A percentile compares a stretch with the other conserved stretches of the same genome.
Conservation (phyloP, 805 yeast genomes). For the Lachancea meyersii region DNA sequence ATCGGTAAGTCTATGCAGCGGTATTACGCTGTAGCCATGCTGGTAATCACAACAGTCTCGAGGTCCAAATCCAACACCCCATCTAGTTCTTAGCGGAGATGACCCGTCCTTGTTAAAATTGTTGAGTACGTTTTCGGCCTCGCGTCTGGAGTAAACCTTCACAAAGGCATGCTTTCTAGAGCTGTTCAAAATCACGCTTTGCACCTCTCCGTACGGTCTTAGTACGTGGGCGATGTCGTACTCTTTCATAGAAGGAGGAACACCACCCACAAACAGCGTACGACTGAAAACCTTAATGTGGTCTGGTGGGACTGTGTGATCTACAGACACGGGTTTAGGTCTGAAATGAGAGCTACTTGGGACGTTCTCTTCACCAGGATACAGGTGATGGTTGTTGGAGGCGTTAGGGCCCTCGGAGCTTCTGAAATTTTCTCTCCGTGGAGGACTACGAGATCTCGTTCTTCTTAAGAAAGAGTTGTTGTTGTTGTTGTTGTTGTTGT, state of each 20-base stretch:
- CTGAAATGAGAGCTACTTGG: constrained; percentile 73
- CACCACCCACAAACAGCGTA: constrained; percentile 91
- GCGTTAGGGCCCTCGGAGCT: constrained; percentile 13
- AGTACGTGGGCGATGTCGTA: constrained; percentile 60
- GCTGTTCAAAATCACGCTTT: constrained; percentile 77
- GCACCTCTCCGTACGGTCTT: constrained; percentile 86
- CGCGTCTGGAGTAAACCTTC: constrained; percentile 83
- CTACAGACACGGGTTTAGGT: constrained; percentile 65
- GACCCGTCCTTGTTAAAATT: constrained; percentile 65
- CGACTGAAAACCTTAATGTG: constrained; percentile 78
- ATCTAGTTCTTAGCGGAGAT: constrained; percentile 70
- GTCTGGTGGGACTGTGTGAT: constrained; percentile 67
- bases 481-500: too few relatives aligned
- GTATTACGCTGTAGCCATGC: constrained; percentile 82
- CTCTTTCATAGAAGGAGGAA: constrained; percentile 77
- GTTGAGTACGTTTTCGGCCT: constrained; percentile 77
- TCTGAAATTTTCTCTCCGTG: constrained; percentile 15
- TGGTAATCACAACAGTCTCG: constrained; percentile 96
- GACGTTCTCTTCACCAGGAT: constrained; percentile 51
- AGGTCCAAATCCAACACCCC: constrained; percentile 99
- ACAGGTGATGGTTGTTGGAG: constrained; percentile 31
- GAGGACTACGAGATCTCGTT: constrained; percentile 49
- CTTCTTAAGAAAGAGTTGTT: constrained; percentile 37
- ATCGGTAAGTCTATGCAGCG: constrained; percentile 82
- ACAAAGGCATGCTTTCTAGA: constrained; percentile 95